Evolutionary conservation across 306 rosid genomes (phyloP).

Genomic region (Malus asiatica): DNA sequence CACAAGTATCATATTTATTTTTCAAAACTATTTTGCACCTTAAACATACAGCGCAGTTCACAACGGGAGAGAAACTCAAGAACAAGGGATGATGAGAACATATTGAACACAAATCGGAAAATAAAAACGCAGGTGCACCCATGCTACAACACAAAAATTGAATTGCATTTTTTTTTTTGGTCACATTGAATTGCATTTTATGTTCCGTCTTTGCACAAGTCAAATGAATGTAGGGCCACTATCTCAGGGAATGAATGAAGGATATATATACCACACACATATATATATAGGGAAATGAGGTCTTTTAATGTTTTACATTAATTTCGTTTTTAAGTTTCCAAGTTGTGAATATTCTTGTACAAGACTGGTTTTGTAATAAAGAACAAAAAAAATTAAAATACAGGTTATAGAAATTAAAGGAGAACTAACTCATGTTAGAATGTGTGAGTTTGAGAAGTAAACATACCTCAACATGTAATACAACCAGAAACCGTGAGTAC

Average conservation of each 20-base stretch:
- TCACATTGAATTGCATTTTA: too few species aligned
- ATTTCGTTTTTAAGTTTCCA: background rate
- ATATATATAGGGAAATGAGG: background rate
- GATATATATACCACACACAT: rapidly evolving
- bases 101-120: too few species aligned
- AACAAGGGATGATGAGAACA: background rate
- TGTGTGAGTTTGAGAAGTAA: background rate
- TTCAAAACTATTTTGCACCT: background rate
- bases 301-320: background rate
- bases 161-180: too few species aligned
- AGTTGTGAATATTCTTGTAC: background rate
- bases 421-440: background rate
- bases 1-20: background rate
- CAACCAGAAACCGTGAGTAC: slow-evolving; percentile 73
- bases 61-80: background rate
- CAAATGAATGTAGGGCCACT: background rate
- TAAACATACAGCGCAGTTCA: background rate
- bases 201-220: too few species aligned
- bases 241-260: background rate
- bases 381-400: background rate
- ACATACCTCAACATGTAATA: slow-evolving; percentile 73
- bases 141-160: too few species aligned
- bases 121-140: too few species aligned
- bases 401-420: background rate
- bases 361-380: too few species aligned